Base-by-base conservation (phyloP, 306 rosid species). In the Trichosanthes cucumerina region DNA sequence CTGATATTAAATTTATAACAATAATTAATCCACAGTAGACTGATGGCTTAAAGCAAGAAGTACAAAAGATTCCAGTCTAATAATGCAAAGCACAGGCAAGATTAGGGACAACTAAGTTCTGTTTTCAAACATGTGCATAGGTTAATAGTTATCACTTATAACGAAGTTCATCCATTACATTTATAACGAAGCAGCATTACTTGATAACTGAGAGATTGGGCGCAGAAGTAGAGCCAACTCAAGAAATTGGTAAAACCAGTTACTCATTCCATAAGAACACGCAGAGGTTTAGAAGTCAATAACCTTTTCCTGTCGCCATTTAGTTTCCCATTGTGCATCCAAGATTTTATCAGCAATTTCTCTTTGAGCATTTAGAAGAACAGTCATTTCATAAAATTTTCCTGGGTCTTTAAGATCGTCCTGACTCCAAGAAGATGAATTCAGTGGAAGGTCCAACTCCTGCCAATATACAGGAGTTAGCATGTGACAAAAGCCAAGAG, bases 221-320 rank as follows among this genome's bases (percentile, higher is more conserved):
- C 16, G 15, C 39, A 21, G 21, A 26, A 28, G 24, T 24, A 47
- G 23, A 24, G 21, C 4, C 72, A 65, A 8, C 28, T 13, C 12
- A 47, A 49, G 44, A 23, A 50, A 28, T 8, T 47, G 60, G 62
- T 50, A 18, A 2, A 36, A 57, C 36, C 79, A 76, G 70, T 39
- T 36, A 24, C 46, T 39, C 15, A 6, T 21, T 38, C 54, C 39
- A 41, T 26, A 78, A 75, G 57, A 53, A 75, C 31, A 79, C 38
- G 16, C 23, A 12, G 36, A 36, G 31, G 36, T 77, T 18, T 23
- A 76, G 70, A 53, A 85, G 47, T 15, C 47, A 14, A 89, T 58
- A 78, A 94, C 97, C 99, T 89, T 92, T 77, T 88, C 97, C 83
- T 95, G 91, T 33, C 92, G 97, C 99, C 99, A 92, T 84, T 89